A percentile compares a stretch with the other conserved stretches of the same genome.
phyloP scores from a whole-genome alignment of 129 eudicot species.

The carrot (Daucus carota) region DNA sequence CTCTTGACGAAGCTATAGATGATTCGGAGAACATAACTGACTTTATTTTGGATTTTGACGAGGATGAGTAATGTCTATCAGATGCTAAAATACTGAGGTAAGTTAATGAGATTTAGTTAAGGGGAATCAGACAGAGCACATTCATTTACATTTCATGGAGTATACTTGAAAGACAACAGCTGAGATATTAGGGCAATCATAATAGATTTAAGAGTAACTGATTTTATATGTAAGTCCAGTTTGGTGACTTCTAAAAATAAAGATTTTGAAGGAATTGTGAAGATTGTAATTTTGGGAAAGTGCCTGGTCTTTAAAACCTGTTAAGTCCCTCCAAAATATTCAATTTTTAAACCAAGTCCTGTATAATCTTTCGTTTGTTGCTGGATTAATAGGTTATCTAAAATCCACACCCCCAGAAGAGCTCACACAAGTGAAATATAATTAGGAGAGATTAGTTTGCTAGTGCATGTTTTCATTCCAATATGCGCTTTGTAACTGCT shows the following conservation, averaged over 20 bases:
- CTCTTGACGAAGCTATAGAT: conserved; percentile 79
- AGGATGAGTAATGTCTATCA: conserved; percentile 41
- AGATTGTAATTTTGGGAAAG: neutral
- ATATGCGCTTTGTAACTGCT: no score
- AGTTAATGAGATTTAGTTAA: neutral
- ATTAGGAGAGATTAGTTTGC: neutral
- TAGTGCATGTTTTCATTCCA: no score
- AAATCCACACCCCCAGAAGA: neutral
- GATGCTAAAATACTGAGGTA: neutral
- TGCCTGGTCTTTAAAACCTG: neutral
- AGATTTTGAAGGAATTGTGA: neutral
- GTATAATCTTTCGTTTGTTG: neutral
- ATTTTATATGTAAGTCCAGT: neutral
- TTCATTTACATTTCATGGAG: neutral
- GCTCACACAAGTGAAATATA: neutral
- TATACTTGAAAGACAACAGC: neutral
- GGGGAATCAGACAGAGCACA: neutral
- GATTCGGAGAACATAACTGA: conserved; percentile 95
- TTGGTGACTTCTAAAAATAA: neutral
- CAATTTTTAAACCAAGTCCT: neutral
- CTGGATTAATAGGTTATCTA: neutral
- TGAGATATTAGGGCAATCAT: conserved; percentile 3
- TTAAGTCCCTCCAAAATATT: neutral
- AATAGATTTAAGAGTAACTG: neutral
- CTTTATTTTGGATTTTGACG: conserved; percentile 86